Conservation (phyloP, 208 protist genomes). For the Kentomonas sorsogonicus region DNA sequence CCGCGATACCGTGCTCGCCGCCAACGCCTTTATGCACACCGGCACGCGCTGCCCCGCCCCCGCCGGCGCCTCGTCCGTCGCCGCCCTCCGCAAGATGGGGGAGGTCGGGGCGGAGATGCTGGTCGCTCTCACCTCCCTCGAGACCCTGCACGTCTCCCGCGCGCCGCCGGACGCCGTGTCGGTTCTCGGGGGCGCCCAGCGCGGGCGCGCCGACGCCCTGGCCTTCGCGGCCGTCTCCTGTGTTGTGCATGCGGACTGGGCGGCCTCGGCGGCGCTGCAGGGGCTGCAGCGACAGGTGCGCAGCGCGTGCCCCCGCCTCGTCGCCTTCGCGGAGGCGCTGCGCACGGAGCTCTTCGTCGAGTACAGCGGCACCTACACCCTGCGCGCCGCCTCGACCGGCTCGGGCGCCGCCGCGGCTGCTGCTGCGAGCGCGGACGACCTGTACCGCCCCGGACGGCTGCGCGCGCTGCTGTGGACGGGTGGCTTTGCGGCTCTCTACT, state of each 20-base stretch:
- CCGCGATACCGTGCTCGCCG: conserved; percentile 31
- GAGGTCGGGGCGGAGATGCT: conserved; percentile 46
- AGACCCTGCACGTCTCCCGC: conserved; percentile 29
- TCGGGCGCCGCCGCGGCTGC: conserved; percentile 7
- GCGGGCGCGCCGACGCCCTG: conserved; percentile 57
- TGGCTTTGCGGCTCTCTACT: conserved; percentile 55
- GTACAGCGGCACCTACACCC: conserved; percentile 59
- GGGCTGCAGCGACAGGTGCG: conserved; percentile 36
- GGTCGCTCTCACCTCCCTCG: conserved; percentile 41
- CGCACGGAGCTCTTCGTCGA: conserved; percentile 73
- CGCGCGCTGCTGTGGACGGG: conserved; percentile 48
- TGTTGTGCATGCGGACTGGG: conserved; percentile 71
- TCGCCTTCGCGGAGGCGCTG: conserved; percentile 70
- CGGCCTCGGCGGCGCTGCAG: conserved; percentile 2
- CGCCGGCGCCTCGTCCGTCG: conserved; percentile 15
- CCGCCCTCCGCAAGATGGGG: conserved; percentile 24
- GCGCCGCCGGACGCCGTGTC: conserved; percentile 30
- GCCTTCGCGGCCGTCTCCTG: conserved; percentile 67
- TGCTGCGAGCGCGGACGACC: conserved; percentile 21
- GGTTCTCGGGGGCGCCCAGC: conserved; percentile 53
- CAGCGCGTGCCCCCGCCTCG: conserved; percentile 46
- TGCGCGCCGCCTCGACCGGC: conserved; percentile 23
- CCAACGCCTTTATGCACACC: conserved; percentile 37
- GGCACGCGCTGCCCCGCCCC: conserved; percentile 10
- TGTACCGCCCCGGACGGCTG: conserved; percentile 49